Base-by-base conservation (phyloP, 73 alveolate species). In the Paramecium tetraurelia region DNA sequence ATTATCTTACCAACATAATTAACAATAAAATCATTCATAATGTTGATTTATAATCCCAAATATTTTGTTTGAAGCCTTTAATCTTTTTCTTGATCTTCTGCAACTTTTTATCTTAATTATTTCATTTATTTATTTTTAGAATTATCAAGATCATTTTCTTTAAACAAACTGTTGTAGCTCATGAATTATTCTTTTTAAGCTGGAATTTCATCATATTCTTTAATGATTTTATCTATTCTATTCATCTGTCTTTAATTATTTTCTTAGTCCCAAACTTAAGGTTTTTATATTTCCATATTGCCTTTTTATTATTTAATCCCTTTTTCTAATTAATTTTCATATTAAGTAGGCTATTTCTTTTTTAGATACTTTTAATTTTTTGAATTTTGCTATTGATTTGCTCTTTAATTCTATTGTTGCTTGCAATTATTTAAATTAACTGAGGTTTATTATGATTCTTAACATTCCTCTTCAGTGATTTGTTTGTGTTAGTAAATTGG, bases 61-160 rank as follows among this genome's bases (percentile, higher is more conserved):
- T 44, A 80, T 46, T 80, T 80, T 31, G 90, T 44, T 43, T 80
- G 29, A 44, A 80, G 90, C 9, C 38, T 80, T 4, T 44, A 46
- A 46, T 80, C 90, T 18, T 43, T 5, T 9, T 43, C 33, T 27
- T 48, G 14, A 40, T 9, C 29, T 80, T 80, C 72, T 22, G 10
- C 12, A 10, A 80, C 7, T 24, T 80, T 3, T 44, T 80, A 31
- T 80, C 90, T 41, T 48, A 6, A 1, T 12, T 43, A 46, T 48
- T 80, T 80, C 70, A 80, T 80, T 80, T 80, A 21, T 80, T 80
- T 80, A 48, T 80, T 80, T 48, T 80, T 80, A 3, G 90, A 22
- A 44, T 80, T 80, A 63, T 63, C 84, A 33, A 63, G 84, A 63
- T 63, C 84, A 63, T 63, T 63, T n/a, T 63, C 84, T 24, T 63